A percentile compares a stretch with the other conserved stretches of the same genome.
These are phyloP conservation scores for Canavalia ensiformis DNA, from an alignment of 306 rosid genomes.

Conservation along the genomic window DNA sequence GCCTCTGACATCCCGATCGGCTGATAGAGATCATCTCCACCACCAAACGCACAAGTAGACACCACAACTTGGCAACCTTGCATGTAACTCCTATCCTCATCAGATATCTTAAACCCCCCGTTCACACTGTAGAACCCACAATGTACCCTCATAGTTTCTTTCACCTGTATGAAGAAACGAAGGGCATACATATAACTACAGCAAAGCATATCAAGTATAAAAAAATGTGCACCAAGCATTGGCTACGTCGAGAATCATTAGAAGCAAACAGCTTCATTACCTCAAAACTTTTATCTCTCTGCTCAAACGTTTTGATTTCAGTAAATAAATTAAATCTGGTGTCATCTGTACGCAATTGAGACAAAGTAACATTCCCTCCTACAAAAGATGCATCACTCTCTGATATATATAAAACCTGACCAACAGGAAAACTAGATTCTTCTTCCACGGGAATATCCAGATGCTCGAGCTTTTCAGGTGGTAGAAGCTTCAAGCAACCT, in stretches of 20 bases:
- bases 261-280: constrained; percentile 54
- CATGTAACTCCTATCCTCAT: constrained; percentile 76
- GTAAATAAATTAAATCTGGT: constrained; percentile 82
- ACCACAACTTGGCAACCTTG: constrained; percentile 76
- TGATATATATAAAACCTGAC: constrained; percentile 60
- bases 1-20: constrained; percentile 92
- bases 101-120: constrained; percentile 88
- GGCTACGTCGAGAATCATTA: not conserved
- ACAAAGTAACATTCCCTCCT: constrained; percentile 54
- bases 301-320: constrained; percentile 82
- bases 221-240: not conserved
- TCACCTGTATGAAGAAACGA: constrained; percentile 65
- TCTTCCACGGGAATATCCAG: constrained; percentile 65
- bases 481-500: constrained; percentile 91
- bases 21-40: constrained; percentile 99
- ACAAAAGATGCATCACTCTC: constrained; percentile 56
- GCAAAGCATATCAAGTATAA: constrained; percentile 8
- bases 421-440: constrained; percentile 57
- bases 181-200: constrained; percentile 41
- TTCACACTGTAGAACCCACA: constrained; percentile 83
- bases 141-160: constrained; percentile 66
- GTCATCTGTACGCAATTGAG: constrained; percentile 56
- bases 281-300: constrained; percentile 79
- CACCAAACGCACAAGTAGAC: constrained; percentile 98
- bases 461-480: constrained; percentile 85